These are phyloP conservation scores for Gracilaria domingensis DNA, from an alignment of 23 red algal species.

Conservation along the genomic window DNA sequence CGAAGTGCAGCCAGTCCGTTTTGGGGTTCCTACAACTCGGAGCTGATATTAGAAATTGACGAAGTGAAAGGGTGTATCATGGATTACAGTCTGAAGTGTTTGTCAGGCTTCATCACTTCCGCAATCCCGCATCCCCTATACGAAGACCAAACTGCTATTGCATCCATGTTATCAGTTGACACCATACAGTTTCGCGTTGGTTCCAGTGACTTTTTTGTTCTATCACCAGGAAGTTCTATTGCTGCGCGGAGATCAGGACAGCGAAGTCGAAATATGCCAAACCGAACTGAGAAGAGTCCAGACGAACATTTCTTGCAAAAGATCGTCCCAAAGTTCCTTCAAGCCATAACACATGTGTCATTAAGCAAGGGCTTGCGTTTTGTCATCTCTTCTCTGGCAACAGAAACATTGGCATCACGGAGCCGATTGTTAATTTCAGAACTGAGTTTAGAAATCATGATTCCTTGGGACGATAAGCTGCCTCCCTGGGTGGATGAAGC, in stretches of 20 bases:
- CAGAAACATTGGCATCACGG: background rate
- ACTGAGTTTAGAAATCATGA: constrained; percentile 43
- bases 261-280: background rate
- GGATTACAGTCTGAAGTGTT: constrained; percentile 18
- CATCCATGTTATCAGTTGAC: constrained; percentile 42
- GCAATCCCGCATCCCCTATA: constrained; percentile 36
- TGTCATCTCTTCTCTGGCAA: constrained; percentile 38
- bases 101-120: constrained; percentile 5
- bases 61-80: constrained; percentile 60
- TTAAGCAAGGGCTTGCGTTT: constrained; percentile 25
- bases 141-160: constrained; percentile 50
- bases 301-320: background rate
- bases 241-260: constrained; percentile 31
- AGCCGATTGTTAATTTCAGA: constrained; percentile 39
- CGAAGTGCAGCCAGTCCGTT: constrained; percentile 24
- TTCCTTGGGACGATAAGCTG: constrained; percentile 49
- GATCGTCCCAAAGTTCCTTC: constrained; percentile 23
- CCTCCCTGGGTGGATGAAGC: constrained; percentile 72
- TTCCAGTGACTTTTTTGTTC: constrained; percentile 29
- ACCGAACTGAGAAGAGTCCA: background rate
- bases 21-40: constrained; percentile 42
- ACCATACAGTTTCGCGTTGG: constrained; percentile 39
- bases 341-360: constrained; percentile 27
- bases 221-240: constrained; percentile 39
- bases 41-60: constrained; percentile 9